Base-by-base conservation (phyloP, 805 yeast species). In the Saccharomyces cerevisiae region DNA sequence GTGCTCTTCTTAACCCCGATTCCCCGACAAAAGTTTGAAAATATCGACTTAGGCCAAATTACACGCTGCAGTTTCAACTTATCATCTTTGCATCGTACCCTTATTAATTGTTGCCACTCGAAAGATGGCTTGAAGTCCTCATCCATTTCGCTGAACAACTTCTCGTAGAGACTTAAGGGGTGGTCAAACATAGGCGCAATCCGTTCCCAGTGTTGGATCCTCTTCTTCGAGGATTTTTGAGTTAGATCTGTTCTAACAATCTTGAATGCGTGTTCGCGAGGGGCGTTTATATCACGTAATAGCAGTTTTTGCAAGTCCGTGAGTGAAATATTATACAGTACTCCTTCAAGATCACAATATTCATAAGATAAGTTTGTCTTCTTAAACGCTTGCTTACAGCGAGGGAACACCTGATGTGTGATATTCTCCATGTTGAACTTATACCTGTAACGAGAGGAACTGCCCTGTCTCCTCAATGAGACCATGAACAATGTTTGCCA, bases 11-110 rank as follows among this genome's bases (percentile, higher is more conserved):
- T 26, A 1, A 64, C 59, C 5, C 66, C 70, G 6, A 67, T 47
- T 3, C 67, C 70, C 36, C 62, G 55, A 51, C 69, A 65, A 6
- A 54, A 55, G 13, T 54, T 41, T 6, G 67, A 57, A 41, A 55
- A 59, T 4, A 54, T 31, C 6, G 55, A 51, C 22, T 60, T 54
- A 1, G 68, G 66, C 68, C 68, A 64, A 29, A 54, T 13, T 2
- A 63, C 53, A 21, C 50, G 48, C 41, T 31, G 48, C 48, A 14
- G 53, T 48, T 17, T 53, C 21, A 21, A 58, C 53, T 43, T 53
- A 51, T 41, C 60, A 53, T 49, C 43, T 8, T 6, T n/a, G 43
- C 24, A 36, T 21, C 43, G 43, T 36, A 36, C 24, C 43, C 4
- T 17, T 17, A 36, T 36, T n/a, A 36, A 17, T 36, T 36, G 43